Conservation (phyloP, 768 basidiomycete species). For the Podaxis sp. region DNA sequence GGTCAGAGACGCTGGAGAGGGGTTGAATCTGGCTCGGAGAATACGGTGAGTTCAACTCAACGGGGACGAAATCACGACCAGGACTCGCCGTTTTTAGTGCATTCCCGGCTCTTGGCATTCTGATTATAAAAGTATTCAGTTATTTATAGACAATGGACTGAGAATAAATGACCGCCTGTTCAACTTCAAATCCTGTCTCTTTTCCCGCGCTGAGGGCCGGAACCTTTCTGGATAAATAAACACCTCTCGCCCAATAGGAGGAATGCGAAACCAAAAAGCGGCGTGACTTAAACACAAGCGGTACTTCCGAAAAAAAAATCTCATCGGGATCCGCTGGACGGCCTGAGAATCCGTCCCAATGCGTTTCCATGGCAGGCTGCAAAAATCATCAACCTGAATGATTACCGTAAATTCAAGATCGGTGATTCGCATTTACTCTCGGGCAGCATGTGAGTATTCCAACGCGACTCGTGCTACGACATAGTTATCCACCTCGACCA, state of each 20-base stretch:
- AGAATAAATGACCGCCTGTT: not conserved
- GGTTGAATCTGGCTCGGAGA: not conserved
- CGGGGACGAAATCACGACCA: not conserved
- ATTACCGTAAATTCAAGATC: too few relatives aligned
- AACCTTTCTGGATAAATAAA: not conserved
- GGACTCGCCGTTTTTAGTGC: not conserved
- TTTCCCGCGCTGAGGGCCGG: not conserved
- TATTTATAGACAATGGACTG: not conserved
- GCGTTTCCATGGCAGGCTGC: not conserved
- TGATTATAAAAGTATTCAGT: not conserved
- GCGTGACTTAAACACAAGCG: not conserved
- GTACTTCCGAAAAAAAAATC: not conserved
- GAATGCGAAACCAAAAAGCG: not conserved
- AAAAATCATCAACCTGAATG: too few relatives aligned
- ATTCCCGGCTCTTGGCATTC: not conserved
- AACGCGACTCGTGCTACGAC: too few relatives aligned
- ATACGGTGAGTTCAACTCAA: conserved; percentile 2
- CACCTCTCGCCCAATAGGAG: not conserved
- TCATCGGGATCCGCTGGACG: not conserved
- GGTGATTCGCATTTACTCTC: too few relatives aligned
- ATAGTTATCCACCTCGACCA: too few relatives aligned
- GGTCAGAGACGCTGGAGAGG: not conserved
- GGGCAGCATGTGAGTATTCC: too few relatives aligned
- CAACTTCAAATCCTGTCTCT: not conserved
- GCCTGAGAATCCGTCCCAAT: not conserved